Base-by-base conservation (phyloP, 2,329 filamentous ascomycete species). In the Gaeumannomyces sp. region DNA sequence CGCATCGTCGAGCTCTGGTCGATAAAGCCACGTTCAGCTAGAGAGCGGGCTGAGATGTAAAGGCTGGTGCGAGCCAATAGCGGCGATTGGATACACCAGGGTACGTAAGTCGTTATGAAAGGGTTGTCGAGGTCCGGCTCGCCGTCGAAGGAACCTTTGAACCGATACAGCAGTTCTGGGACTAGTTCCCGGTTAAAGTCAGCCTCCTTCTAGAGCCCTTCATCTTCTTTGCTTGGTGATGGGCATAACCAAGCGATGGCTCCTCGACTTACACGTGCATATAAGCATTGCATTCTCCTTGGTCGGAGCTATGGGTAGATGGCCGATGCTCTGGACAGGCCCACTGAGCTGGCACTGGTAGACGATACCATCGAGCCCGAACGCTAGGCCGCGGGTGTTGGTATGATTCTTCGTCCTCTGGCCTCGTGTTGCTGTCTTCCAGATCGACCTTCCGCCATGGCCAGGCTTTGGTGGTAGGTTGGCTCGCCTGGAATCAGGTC, bases 101-200 rank as follows among this genome's bases (percentile, higher is more conserved):
- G 78, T 1, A 80, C 73, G 74, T 80, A 82, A 45, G 77, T 73
- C 67, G 73, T 78, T 73, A 78, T 76, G 67, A 78, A 81, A 10
- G 73, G 76, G 62, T 77, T 80, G 38, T 75, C 68, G 8, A 74
- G 74, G 29, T 78, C 75, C 1, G 78, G 77, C 27, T 76, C 76
- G 1, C 80, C 80, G 60, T 81, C 79, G 8, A 82, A 74, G 1
- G 77, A 80, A 4, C 77, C 78, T 63, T 82, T 81, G 72, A 81
- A 82, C 22, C 78, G 79, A 35, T 75, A 77, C 10, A 82, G 71
- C 3, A 82, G 71, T 64, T 79, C 77, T 5, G 81, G 69, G 60
- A 81, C 80, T 81, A 22, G 8, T 10, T 8, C 3, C n/a, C 45
- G 1, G 29, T 27, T 6, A 63, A 16, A 33, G 58, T 64, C 27